Evolutionary conservation across 371 early-diverging fungal genomes (phyloP).

Genomic region (Batkoa obscura): DNA sequence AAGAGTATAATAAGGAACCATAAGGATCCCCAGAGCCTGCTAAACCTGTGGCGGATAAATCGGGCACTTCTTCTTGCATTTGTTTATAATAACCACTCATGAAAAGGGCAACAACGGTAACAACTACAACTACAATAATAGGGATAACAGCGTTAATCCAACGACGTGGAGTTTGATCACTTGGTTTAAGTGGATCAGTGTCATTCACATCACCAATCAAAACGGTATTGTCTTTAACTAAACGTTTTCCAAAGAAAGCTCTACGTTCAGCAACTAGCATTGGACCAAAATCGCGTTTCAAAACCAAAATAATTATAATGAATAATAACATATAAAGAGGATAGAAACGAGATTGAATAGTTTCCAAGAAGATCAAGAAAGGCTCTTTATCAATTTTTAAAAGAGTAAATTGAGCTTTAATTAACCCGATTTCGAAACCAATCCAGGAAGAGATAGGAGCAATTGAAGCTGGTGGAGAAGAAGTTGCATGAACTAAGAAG

Average conservation of each 20-base stretch:
- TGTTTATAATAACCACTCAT: slow-evolving; percentile 5
- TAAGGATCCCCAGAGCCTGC: slow-evolving; percentile 6
- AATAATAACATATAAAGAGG: slow-evolving; percentile 7
- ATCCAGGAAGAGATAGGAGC: slow-evolving; percentile 8
- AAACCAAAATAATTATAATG: neutral
- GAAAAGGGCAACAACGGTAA: slow-evolving; percentile 2
- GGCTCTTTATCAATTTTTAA: slow-evolving; percentile 1
- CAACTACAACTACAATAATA: neutral
- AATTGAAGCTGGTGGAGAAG: slow-evolving; percentile 8
- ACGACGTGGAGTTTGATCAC: slow-evolving; percentile 1
- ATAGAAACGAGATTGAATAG: slow-evolving; percentile 7
- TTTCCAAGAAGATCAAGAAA: slow-evolving; percentile 6
- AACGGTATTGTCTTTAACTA: slow-evolving; percentile 3
- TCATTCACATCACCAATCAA: neutral
- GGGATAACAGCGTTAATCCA: slow-evolving; percentile 7
- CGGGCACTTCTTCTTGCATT: neutral
- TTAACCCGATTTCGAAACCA: slow-evolving; percentile 5
- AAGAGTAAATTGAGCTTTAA: neutral
- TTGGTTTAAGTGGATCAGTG: slow-evolving; percentile 1
- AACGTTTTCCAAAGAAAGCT: neutral
- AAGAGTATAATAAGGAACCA: slow-evolving; percentile 5
- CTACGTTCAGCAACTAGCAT: slow-evolving; percentile 7
- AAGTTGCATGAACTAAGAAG: slow-evolving; percentile 8
- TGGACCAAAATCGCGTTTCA: slow-evolving; percentile 7
- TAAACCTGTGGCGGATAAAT: neutral